Base-by-base conservation (phyloP, 192 early-diverging fungal species). In the Allomyces javanicus region DNA sequence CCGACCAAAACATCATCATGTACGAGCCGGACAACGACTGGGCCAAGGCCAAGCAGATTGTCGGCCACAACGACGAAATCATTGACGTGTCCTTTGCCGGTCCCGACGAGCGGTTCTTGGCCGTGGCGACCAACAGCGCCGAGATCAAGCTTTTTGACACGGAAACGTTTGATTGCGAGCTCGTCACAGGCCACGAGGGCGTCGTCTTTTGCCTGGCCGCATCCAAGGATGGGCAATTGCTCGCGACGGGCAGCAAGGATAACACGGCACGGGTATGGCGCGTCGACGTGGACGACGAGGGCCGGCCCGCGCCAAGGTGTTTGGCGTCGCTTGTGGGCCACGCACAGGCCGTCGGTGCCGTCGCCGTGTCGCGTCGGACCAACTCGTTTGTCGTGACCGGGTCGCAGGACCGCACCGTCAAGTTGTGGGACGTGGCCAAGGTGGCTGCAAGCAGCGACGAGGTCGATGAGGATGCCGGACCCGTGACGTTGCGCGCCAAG, bases 51-150 rank as follows among this genome's bases (percentile, higher is more conserved):
- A 88, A 87, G 67, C 89, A 93, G 73, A 86, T 96, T 72, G 86
- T 91, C 7, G 96, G 96, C 44, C 92, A 93, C 73, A 97, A 97
- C 67, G 91, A 99, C 66, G 96, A 99, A 67, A 83, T 99, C 40
- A 84, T 96, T 17, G 93, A 93, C 70, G 69, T 96, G 62, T 74
- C 75, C 1, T 89, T 89, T 50, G 75, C 92, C n/a, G 92, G 89
- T 23, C 71, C 77, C 23, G 72, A 81, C 9, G 86, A 94, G 64
- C 69, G 63, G 1, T 82, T 89, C 66, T 67, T 97, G 68, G 93
- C 89, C 17, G 90, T 96, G 19, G 90, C 92, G 1, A 89, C 93
- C 23, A 97, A 97, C 76, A 90, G 87, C 10, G 91, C 94, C 72
- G 89, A 92, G 78, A 77, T 98, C 44, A 83, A 91, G 64, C 72